These are phyloP conservation scores for Phytopythium delawarense DNA, from an alignment of 352 stramenopile species.

Conservation along the genomic window DNA sequence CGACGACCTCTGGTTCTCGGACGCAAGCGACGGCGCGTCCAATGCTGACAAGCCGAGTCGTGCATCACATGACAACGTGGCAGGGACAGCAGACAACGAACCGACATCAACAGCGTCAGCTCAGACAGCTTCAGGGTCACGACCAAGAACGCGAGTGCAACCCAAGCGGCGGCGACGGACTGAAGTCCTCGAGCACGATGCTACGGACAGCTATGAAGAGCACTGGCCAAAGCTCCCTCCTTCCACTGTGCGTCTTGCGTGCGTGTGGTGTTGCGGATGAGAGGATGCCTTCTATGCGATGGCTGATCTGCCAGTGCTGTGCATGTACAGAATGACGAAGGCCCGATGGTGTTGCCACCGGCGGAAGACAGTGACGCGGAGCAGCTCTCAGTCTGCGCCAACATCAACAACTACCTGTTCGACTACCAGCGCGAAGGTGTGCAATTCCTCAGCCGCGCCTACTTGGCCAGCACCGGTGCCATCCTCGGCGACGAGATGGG, in stretches of 20 bases:
- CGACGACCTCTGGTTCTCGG: conserved; percentile 59
- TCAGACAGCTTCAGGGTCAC: not conserved
- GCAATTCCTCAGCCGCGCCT: conserved; percentile 61
- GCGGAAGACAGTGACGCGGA: conserved; percentile 7
- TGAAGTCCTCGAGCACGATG: conserved; percentile 18
- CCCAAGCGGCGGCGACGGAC: conserved; percentile 9
- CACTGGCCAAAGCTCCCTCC: conserved; percentile 50
- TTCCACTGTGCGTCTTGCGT: conserved; percentile 24
- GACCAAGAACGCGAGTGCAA: not conserved
- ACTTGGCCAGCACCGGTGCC: conserved; percentile 42
- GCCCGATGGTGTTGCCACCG: conserved; percentile 34
- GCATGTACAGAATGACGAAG: conserved; percentile 20
- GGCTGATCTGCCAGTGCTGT: not conserved
- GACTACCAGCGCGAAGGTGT: conserved; percentile 72
- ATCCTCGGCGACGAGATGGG: conserved; percentile 99
- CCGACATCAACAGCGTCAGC: not conserved
- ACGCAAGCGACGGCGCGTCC: conserved; percentile 32
- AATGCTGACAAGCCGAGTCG: not conserved
- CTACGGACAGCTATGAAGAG: conserved; percentile 18
- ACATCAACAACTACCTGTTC: conserved; percentile 72
- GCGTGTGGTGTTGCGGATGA: not conserved
- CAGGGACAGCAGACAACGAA: not conserved
- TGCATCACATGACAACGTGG: not conserved
- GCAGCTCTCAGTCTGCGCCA: conserved; percentile 47
- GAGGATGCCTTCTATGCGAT: too few relatives aligned